Percentiles rank a stretch among this genome's conserved stretches.
These are phyloP conservation scores for Colletotrichum tamarilloi DNA, from an alignment of 2,329 filamentous ascomycete species.

Conservation along the genomic window DNA sequence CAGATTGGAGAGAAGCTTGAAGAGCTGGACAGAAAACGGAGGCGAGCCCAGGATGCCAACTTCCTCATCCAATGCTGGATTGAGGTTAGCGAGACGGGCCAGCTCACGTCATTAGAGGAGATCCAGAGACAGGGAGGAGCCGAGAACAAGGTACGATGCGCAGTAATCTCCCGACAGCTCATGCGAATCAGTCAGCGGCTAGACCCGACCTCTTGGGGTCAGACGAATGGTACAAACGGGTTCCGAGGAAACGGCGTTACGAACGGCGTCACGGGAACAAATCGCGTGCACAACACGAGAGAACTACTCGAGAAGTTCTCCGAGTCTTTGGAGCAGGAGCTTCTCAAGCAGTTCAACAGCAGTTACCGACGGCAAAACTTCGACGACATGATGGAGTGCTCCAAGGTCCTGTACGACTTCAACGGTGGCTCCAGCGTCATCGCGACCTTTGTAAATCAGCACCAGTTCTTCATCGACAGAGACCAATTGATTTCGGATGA, in stretches of 20 bases:
- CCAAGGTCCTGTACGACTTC: slow-evolving; percentile 93
- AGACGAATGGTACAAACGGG: slow-evolving; percentile 68
- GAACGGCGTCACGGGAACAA: slow-evolving; percentile 58
- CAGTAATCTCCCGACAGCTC: slow-evolving; percentile 91
- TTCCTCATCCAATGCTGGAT: slow-evolving; percentile 98
- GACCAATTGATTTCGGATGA: slow-evolving; percentile 93
- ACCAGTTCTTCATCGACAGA: slow-evolving; percentile 98
- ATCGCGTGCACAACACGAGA: slow-evolving; percentile 72
- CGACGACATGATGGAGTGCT: slow-evolving; percentile 97
- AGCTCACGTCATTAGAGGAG: slow-evolving; percentile 88
- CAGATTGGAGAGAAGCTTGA: slow-evolving; percentile 95
- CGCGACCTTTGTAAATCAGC: slow-evolving; percentile 96
- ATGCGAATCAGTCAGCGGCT: slow-evolving; percentile 94
- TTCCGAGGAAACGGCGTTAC: slow-evolving; percentile 58
- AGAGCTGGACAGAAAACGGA: slow-evolving; percentile 91
- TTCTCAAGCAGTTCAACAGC: slow-evolving; percentile 96
- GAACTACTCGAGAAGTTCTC: slow-evolving; percentile 97
- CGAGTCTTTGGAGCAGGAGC: slow-evolving; percentile 93
- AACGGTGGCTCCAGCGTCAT: slow-evolving; percentile 96
- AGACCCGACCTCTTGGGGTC: slow-evolving; percentile 79
- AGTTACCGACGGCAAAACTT: slow-evolving; percentile 96
- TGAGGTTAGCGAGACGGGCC: slow-evolving; percentile 90
- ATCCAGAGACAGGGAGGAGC: slow-evolving; percentile 85
- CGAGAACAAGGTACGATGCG: slow-evolving; percentile 93
- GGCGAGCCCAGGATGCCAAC: slow-evolving; percentile 90